Base-by-base conservation (phyloP, 495 filamentous ascomycete species). In the Melanomma pulvis-pyrius region DNA sequence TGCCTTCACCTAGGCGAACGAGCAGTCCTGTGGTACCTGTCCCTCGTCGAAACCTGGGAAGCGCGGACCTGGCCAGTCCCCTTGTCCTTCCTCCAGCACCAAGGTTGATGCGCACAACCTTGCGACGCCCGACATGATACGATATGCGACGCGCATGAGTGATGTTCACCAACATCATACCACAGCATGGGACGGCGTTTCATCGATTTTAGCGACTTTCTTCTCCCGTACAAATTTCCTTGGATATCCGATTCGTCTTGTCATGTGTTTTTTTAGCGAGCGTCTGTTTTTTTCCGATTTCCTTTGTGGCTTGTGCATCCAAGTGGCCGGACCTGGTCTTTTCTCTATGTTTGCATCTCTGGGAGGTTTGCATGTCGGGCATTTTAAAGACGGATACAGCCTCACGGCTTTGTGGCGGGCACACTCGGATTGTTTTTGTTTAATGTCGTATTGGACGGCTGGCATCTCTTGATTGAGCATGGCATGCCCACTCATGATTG, bases 371-470 rank as follows among this genome's bases (percentile, higher is more conserved):
- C 72, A 73, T 76, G 66, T 76, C 68, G 63, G 65, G 75, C 75
- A 77, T 79, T 77, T 80, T 74, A 75, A 85, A 84, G 81, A 86
- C 75, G 73, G 79, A 80, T 79, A 82, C 63, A 78, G 84, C 83
- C 83, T 83, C 84, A 76, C 83, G 84, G 84, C 83, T 79, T 83
- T 79, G 75, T 80, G 81, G 82, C 77, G 78, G 81, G 71, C 49
- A 71, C 71, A 80, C 74, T 79, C 81, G 79, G 75, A 78, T 68
- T 30, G 49, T 73, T 80, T n/a, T 77, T 65, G 63, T 64, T 74
- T 69, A 68, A 54, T 79, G 75, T 74, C 64, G 63, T 75, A 30
- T 81, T 79, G 70, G 69, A 67, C 73, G 76, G 77, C 75, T 73
- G 71, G 76, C 68, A 71, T 70, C 67, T 65, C 67, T 69, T 71